A percentile compares a stretch with the other conserved stretches of the same genome.
Evolutionary conservation across 1,284 basidiomycete species (phyloP).

Genomic region (Fomitopsis pinicola): DNA sequence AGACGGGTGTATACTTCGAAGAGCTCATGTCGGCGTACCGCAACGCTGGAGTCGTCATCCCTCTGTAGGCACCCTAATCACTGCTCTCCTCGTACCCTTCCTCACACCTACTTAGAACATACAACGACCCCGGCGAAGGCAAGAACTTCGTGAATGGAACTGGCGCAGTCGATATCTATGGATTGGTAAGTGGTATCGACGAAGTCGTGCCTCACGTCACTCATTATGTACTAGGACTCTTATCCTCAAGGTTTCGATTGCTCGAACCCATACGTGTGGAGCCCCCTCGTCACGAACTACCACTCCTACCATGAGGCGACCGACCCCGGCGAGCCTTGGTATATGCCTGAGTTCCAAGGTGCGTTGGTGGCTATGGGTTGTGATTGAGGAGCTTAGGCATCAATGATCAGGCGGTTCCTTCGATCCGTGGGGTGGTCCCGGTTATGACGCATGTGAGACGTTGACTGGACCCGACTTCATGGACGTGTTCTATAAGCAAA

Average conservation of each 20-base stretch:
- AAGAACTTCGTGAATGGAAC: slow-evolving; percentile 69
- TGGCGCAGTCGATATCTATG: slow-evolving; percentile 52
- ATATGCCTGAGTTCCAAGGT: slow-evolving; percentile 54
- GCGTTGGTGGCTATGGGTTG: slow-evolving; percentile 8
- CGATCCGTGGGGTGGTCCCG: slow-evolving; percentile 73
- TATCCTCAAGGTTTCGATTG: slow-evolving; percentile 77
- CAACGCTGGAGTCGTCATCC: slow-evolving; percentile 57
- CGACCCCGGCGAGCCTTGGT: slow-evolving; percentile 59
- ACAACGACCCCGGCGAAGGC: slow-evolving; percentile 62
- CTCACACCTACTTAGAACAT: slow-evolving; percentile 35
- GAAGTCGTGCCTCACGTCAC: background rate
- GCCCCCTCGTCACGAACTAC: slow-evolving; percentile 50
- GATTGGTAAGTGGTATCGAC: slow-evolving; percentile 29
- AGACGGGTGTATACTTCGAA: slow-evolving; percentile 57
- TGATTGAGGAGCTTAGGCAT: background rate
- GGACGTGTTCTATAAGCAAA: slow-evolving; percentile 69
- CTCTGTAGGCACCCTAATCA: slow-evolving; percentile 32
- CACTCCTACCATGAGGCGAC: slow-evolving; percentile 51
- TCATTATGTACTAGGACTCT: slow-evolving; percentile 39
- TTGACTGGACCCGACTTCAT: slow-evolving; percentile 69
- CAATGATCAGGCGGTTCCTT: slow-evolving; percentile 51
- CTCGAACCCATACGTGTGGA: slow-evolving; percentile 59
- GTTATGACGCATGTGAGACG: slow-evolving; percentile 45
- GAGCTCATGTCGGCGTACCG: slow-evolving; percentile 57
- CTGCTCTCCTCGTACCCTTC: background rate